Conservation (phyloP, 192 early-diverging fungal genomes). For the Umbelopsis vinacea region DNA sequence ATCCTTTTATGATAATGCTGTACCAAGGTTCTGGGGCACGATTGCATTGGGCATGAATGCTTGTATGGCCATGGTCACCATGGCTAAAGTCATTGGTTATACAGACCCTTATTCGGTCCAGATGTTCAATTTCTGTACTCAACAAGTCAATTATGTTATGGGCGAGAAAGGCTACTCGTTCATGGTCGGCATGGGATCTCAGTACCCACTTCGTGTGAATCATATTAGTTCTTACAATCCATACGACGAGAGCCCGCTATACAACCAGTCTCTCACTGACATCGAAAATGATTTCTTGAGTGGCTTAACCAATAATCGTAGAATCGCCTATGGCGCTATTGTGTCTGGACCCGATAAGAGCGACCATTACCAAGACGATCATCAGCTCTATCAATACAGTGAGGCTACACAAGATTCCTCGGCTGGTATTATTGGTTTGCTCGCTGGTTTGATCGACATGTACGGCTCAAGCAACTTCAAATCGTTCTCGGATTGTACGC, state of each 20-base stretch:
- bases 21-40: conserved; percentile 48
- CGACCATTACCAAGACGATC: conserved; percentile 56
- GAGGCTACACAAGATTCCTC: conserved; percentile 55
- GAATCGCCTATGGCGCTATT: conserved; percentile 60
- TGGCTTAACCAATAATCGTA: conserved; percentile 45
- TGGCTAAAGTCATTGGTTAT: conserved; percentile 42
- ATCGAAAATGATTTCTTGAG: conserved; percentile 54
- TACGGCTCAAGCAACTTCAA: conserved; percentile 37
- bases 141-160: conserved; percentile 58
- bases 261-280: conserved; percentile 19
- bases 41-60: conserved; percentile 50
- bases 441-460: conserved; percentile 44
- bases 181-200: conserved; percentile 38
- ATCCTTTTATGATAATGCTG: neutral
- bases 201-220: conserved; percentile 42
- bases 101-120: conserved; percentile 22
- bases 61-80: conserved; percentile 44
- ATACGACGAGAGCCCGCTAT: conserved; percentile 46
- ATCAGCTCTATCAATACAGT: conserved; percentile 50
- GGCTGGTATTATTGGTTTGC: conserved; percentile 28
- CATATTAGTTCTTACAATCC: conserved; percentile 49
- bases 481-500: conserved; percentile 39
- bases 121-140: conserved; percentile 45
- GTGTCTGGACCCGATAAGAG: conserved; percentile 59
- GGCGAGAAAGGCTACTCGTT: conserved; percentile 52